These are phyloP conservation scores for Mycena sanguinolenta DNA, from an alignment of 768 basidiomycete genomes.

Conservation along the genomic window DNA sequence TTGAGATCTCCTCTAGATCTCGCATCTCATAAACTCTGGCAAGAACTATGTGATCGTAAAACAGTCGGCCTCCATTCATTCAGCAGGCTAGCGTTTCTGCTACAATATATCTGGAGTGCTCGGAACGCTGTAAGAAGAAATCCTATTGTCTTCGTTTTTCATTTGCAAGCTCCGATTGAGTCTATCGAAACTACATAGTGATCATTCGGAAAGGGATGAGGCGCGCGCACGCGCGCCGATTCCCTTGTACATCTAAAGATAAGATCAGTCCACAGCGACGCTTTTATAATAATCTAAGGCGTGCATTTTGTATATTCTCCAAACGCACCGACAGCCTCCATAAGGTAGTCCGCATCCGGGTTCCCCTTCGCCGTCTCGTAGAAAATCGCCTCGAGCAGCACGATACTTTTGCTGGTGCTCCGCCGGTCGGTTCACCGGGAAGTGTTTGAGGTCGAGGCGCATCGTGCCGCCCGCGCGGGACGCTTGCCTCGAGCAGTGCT, in stretches of 20 bases:
- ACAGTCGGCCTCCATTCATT: no score
- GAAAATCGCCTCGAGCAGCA: constrained; percentile 86
- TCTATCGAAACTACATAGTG: no score
- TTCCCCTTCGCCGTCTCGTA: constrained; percentile 86
- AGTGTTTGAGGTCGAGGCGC: constrained; percentile 78
- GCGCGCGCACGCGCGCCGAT: constrained; percentile 77
- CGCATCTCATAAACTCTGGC: no score
- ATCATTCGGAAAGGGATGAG: no score
- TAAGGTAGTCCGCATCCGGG: constrained; percentile 84
- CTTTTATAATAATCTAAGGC: constrained; percentile 35
- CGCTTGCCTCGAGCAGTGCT: constrained; percentile 61
- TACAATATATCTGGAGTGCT: no score
- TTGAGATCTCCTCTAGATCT: no score
- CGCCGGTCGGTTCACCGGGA: constrained; percentile 82
- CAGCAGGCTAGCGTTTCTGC: no score
- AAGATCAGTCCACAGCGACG: background rate
- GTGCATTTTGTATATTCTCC: constrained; percentile 83
- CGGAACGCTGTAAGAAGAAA: no score
- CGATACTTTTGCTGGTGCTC: constrained; percentile 87
- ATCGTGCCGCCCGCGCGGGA: constrained; percentile 50
- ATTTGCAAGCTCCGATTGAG: no score
- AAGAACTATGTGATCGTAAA: no score
- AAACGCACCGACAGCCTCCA: constrained; percentile 85
- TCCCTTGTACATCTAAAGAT: constrained; percentile 83
- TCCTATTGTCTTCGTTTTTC: no score